phyloP scores from a whole-genome alignment of 305 asterid genomes.

The Stenogyne calaminthoides region DNA sequence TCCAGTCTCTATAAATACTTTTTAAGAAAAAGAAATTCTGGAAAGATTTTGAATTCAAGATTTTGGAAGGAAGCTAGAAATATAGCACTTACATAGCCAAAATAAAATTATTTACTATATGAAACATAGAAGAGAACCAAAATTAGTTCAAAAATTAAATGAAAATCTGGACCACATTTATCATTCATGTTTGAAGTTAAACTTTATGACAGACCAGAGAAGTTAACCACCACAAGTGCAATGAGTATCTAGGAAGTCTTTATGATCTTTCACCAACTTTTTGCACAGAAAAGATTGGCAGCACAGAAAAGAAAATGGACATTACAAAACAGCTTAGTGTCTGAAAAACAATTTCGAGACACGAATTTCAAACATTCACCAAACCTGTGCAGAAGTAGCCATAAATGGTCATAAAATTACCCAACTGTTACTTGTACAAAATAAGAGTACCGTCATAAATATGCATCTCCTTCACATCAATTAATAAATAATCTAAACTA shows the following conservation, averaged over 20 bases:
- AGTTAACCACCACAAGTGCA: conserved; percentile 16
- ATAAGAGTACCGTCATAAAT: conserved; percentile 20
- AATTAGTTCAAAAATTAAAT: neutral
- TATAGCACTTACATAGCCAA: too few species aligned
- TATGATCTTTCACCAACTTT: conserved; percentile 32
- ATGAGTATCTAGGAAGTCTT: neutral
- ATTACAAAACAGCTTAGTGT: too few species aligned
- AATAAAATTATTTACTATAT: too few species aligned
- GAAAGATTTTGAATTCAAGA: neutral
- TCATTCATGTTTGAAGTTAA: neutral
- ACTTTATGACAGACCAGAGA: neutral
- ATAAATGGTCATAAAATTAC: conserved; percentile 17
- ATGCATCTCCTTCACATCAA: conserved; percentile 25
- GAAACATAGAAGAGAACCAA: neutral
- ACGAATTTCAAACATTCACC: conserved; percentile 20
- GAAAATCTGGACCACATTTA: conserved; percentile 27
- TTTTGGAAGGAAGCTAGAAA: too few species aligned
- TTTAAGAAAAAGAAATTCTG: neutral
- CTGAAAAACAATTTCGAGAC: too few species aligned
- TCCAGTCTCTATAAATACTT: neutral
- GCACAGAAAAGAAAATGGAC: neutral
- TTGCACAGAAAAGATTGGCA: conserved; percentile 9
- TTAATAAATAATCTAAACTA: conserved; percentile 14
- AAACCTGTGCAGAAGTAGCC: conserved; percentile 21
- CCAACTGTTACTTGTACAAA: conserved; percentile 40